These are phyloP conservation scores for Cercospora zeae-maydis DNA, from an alignment of 2,329 filamentous ascomycete genomes.

Conservation along the genomic window DNA sequence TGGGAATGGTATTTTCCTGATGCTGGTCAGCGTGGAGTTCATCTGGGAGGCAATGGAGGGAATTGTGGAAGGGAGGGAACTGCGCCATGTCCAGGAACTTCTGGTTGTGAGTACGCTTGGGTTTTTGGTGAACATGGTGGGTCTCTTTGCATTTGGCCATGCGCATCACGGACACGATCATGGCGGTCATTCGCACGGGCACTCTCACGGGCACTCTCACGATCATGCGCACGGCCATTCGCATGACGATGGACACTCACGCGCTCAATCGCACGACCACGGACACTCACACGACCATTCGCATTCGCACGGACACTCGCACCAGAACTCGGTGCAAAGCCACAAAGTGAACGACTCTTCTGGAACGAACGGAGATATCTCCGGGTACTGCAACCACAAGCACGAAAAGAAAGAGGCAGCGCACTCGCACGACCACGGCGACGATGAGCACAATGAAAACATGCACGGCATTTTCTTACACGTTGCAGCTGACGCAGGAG, in stretches of 20 bases:
- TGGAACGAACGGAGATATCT: constrained; percentile 16
- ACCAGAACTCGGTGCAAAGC: constrained; percentile 12
- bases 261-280: constrained; percentile 24
- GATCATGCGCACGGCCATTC: constrained; percentile 35
- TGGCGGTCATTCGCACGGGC: constrained; percentile 35
- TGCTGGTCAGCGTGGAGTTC: constrained; percentile 95
- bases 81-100: constrained; percentile 79
- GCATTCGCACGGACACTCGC: constrained; percentile 46
- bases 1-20: constrained; percentile 89
- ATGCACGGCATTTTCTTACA: constrained; percentile 98
- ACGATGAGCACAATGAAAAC: constrained; percentile 74
- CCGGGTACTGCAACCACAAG: constrained; percentile 15
- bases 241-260: constrained; percentile 29
- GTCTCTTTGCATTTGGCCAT: constrained; percentile 76
- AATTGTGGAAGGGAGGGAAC: constrained; percentile 76
- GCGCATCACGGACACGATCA: constrained; percentile 48
- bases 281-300: constrained; percentile 30
- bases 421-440: constrained; percentile 21
- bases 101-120: constrained; percentile 85
- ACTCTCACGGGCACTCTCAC: constrained; percentile 37
- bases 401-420: constrained; percentile 12
- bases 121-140: constrained; percentile 84
- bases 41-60: constrained; percentile 90
- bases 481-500: constrained; percentile 88
- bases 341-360: constrained; percentile 14